Conservation (phyloP, 2,329 filamentous ascomycete species). For the Plenodomus tracheiphilus region DNA sequence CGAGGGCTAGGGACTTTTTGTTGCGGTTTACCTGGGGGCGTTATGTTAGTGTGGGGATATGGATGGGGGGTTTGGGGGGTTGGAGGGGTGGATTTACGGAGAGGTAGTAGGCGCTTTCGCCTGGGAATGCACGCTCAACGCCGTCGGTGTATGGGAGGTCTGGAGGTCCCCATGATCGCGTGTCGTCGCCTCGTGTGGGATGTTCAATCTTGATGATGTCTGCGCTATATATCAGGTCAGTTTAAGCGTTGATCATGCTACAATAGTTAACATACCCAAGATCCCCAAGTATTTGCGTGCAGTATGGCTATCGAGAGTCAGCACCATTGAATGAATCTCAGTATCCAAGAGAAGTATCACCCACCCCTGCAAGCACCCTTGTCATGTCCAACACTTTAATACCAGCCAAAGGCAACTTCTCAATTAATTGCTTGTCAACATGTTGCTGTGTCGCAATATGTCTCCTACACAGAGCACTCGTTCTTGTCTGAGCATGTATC, state of each 20-base stretch:
- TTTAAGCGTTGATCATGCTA: background rate
- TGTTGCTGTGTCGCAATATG: slow-evolving; percentile 46
- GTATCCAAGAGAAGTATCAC: slow-evolving; percentile 39
- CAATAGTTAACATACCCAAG: slow-evolving; percentile 66
- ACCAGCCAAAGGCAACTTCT: slow-evolving; percentile 73
- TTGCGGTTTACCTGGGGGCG: slow-evolving; percentile 81
- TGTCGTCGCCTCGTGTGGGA: slow-evolving; percentile 88
- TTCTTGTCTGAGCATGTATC: slow-evolving; percentile 3
- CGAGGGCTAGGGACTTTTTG: slow-evolving; percentile 90
- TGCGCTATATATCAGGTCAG: slow-evolving; percentile 60
- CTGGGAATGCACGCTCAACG: slow-evolving; percentile 65
- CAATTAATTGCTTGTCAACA: slow-evolving; percentile 41
- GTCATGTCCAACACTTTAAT: slow-evolving; percentile 95
- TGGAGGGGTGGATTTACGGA: slow-evolving; percentile 42
- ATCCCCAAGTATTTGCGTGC: slow-evolving; percentile 94
- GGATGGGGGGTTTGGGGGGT: background rate
- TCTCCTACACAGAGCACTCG: slow-evolving; percentile 24
- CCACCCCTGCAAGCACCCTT: slow-evolving; percentile 86
- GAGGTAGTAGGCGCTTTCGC: slow-evolving; percentile 95
- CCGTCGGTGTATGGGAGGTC: slow-evolving; percentile 75
- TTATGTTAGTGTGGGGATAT: background rate
- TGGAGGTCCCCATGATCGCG: slow-evolving; percentile 92
- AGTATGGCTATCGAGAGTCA: slow-evolving; percentile 74
- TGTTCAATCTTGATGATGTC: slow-evolving; percentile 98
- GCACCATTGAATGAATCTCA: background rate